phyloP scores from a whole-genome alignment of 768 basidiomycete genomes.

The Trametes cubensis region DNA sequence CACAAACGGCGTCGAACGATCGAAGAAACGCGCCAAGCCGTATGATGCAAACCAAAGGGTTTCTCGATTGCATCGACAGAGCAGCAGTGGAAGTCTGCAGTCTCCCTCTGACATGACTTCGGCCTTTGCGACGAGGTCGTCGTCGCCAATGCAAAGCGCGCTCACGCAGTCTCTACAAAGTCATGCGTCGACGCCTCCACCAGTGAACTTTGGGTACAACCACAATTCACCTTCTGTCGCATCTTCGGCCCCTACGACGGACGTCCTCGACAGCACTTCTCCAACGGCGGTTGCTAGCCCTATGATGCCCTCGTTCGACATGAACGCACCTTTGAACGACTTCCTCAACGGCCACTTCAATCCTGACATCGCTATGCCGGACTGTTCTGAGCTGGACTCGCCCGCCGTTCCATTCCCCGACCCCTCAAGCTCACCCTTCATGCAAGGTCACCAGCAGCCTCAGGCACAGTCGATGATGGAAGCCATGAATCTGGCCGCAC shows the following conservation, averaged over 20 bases:
- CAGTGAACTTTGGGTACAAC: neutral
- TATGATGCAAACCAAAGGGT: conserved; percentile 50
- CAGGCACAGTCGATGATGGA: conserved; percentile 10
- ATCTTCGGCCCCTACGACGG: neutral
- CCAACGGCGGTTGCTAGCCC: conserved; percentile 19
- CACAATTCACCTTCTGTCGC: conserved; percentile 1
- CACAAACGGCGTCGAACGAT: conserved; percentile 30
- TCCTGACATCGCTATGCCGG: conserved; percentile 29
- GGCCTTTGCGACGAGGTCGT: conserved; percentile 34
- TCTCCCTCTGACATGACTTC: conserved; percentile 35
- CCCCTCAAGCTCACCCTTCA: conserved; percentile 9
- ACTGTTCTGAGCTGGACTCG: conserved; percentile 18
- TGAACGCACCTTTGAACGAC: conserved; percentile 12
- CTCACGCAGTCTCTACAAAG: conserved; percentile 3
- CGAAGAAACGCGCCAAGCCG: conserved; percentile 69
- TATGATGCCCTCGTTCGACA: conserved; percentile 14
- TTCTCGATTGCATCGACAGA: conserved; percentile 32
- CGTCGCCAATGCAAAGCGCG: conserved; percentile 32
- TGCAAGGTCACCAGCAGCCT: conserved; percentile 2
- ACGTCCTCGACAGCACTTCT: conserved; percentile 9
- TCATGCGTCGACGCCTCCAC: conserved; percentile 9
- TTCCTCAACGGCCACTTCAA: conserved; percentile 23
- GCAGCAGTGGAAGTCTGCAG: conserved; percentile 35
- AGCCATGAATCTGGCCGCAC: conserved; percentile 11
- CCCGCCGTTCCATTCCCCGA: conserved; percentile 17